phyloP scores from a whole-genome alignment of 2,329 filamentous ascomycete genomes.

The Fusarium annulatum region DNA sequence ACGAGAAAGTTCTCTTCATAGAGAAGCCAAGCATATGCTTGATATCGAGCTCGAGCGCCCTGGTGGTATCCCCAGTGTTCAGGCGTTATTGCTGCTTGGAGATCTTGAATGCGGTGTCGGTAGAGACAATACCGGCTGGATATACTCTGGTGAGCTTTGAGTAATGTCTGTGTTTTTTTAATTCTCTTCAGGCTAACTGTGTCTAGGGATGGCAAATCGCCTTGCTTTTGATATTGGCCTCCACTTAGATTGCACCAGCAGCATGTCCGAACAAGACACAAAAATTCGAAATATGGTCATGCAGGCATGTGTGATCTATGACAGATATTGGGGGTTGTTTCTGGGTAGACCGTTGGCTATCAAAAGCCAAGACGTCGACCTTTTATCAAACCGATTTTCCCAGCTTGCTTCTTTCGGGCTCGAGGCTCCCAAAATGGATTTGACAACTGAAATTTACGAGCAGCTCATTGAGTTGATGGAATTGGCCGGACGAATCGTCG shows the following conservation, averaged over 20 bases:
- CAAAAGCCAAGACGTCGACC: constrained; percentile 62
- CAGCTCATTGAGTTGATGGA: constrained; percentile 67
- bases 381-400: constrained; percentile 58
- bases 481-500: constrained; percentile 63
- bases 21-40: constrained; percentile 65
- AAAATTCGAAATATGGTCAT: constrained; percentile 63
- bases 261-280: constrained; percentile 58
- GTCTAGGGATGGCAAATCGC: constrained; percentile 55
- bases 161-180: neutral
- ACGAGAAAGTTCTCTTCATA: constrained; percentile 63
- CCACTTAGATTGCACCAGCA: constrained; percentile 57
- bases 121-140: constrained; percentile 65
- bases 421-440: constrained; percentile 26
- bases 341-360: constrained; percentile 64
- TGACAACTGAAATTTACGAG: constrained; percentile 57
- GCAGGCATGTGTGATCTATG: constrained; percentile 63
- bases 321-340: constrained; percentile 67
- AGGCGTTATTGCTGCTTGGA: constrained; percentile 62
- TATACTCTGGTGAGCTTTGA: constrained; percentile 60
- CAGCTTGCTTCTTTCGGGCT: constrained; percentile 52
- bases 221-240: constrained; percentile 61
- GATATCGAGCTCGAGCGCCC: constrained; percentile 64
- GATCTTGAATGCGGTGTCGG: constrained; percentile 66
- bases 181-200: neutral
- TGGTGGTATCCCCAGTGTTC: constrained; percentile 63